Conservation (phyloP, 441 rosid species). For the Erodium moschatum region DNA sequence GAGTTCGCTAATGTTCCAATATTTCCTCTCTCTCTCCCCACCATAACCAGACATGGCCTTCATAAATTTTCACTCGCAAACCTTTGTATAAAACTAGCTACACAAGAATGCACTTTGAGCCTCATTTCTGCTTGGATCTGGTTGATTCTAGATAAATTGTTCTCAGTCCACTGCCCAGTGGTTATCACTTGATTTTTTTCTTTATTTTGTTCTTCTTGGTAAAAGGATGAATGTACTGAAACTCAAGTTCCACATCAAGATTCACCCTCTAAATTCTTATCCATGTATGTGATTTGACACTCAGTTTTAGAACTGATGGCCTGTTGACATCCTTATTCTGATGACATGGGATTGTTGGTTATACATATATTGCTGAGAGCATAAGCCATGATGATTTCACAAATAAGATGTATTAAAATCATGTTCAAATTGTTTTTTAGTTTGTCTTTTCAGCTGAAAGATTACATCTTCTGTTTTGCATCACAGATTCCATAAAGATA, state of each 20-base stretch:
- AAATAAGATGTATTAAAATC: not conserved
- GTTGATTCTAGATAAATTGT: too few species aligned
- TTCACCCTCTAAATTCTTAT: conserved; percentile 6
- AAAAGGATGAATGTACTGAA: not conserved
- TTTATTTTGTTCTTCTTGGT: too few species aligned
- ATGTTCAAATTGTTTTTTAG: not conserved
- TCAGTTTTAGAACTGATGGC: not conserved
- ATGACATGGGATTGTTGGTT: not conserved
- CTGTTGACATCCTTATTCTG: not conserved
- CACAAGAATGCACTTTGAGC: too few species aligned
- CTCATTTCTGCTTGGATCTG: too few species aligned
- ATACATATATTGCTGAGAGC: not conserved
- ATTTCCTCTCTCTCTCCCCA: too few species aligned
- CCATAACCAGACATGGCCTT: too few species aligned
- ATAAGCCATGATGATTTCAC: not conserved
- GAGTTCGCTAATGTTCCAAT: too few species aligned
- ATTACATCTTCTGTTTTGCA: conserved; percentile 1
- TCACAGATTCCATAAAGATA: not conserved
- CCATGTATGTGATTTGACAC: not conserved
- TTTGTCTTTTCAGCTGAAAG: not conserved
- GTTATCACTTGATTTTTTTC: too few species aligned
- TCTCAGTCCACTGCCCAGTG: too few species aligned
- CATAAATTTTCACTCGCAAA: too few species aligned
- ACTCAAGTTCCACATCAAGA: not conserved
- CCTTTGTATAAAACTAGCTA: too few species aligned